Conservation (phyloP, 129 eudicot species). For the Gnaphalium uliginosum region DNA sequence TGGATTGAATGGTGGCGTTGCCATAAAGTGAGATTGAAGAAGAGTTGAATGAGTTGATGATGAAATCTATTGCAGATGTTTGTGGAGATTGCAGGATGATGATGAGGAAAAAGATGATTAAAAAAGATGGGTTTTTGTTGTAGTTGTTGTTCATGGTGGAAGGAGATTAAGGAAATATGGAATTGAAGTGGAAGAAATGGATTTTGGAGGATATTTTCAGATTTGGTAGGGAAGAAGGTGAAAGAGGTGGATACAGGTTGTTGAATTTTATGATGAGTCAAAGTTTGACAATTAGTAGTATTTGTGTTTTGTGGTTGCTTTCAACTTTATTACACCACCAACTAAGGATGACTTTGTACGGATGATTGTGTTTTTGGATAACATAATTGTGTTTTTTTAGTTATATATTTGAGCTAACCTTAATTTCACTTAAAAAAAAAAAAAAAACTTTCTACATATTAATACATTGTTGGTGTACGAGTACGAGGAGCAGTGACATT, state of each 20-base stretch:
- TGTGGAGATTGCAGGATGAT: conserved; percentile 22
- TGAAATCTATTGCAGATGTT: conserved; percentile 48
- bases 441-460: too few species aligned
- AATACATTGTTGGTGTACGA: too few species aligned
- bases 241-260: neutral
- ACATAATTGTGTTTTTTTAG: too few species aligned
- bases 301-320: neutral
- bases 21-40: conserved; percentile 55
- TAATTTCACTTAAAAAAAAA: too few species aligned
- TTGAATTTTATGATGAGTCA: neutral
- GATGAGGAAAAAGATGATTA: neutral
- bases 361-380: neutral
- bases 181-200: neutral
- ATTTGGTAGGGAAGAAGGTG: neutral
- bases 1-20: conserved; percentile 63
- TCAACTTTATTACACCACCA: neutral
- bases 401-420: too few species aligned
- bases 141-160: conserved; percentile 17
- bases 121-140: neutral
- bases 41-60: conserved; percentile 58
- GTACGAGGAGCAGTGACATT: too few species aligned
- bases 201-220: neutral
- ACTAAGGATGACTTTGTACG: neutral
- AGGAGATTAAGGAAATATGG: neutral
- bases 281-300: neutral